These are phyloP conservation scores for Alloteropsis semialata DNA, from an alignment of 176 grass and related monocot genomes.

Conservation along the genomic window DNA sequence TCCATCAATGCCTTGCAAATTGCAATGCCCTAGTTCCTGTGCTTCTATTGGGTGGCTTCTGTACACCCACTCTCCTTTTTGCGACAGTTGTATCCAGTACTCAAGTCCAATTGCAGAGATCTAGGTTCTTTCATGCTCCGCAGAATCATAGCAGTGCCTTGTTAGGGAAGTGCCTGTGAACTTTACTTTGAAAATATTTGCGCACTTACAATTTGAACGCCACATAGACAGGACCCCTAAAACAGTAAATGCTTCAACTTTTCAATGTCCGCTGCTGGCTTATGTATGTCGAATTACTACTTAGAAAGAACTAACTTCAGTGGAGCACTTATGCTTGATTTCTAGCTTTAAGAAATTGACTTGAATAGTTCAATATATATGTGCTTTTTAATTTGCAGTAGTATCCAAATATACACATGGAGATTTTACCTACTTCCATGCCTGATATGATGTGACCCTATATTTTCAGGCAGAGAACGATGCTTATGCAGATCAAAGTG, in stretches of 20 bases:
- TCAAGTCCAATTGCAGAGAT: slow-evolving; percentile 2
- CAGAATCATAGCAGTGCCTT: not conserved
- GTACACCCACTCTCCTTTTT: not conserved
- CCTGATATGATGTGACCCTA: slow-evolving; percentile 36
- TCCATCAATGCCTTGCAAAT: not conserved
- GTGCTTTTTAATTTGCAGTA: not conserved
- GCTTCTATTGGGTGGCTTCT: not conserved
- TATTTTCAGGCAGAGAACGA: slow-evolving; percentile 45
- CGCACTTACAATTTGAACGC: not conserved
- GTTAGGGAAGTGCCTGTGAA: not conserved
- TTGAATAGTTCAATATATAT: not conserved
- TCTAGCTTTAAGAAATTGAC: slow-evolving; percentile 15
- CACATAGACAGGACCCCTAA: not conserved
- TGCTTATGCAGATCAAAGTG: slow-evolving; percentile 38
- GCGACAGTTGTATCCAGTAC: not conserved
- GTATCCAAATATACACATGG: not conserved
- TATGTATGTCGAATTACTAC: not conserved
- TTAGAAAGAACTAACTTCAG: slow-evolving; percentile 11
- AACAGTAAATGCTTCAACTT: not conserved
- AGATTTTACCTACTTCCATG: slow-evolving; percentile 21
- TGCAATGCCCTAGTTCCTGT: not conserved
- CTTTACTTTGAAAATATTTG: not conserved
- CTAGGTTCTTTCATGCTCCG: slow-evolving; percentile 13
- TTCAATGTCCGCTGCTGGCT: not conserved
- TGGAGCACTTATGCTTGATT: not conserved